Conservation (phyloP, 495 filamentous ascomycete species). For the Rostrohypoxylon terebratum region DNA sequence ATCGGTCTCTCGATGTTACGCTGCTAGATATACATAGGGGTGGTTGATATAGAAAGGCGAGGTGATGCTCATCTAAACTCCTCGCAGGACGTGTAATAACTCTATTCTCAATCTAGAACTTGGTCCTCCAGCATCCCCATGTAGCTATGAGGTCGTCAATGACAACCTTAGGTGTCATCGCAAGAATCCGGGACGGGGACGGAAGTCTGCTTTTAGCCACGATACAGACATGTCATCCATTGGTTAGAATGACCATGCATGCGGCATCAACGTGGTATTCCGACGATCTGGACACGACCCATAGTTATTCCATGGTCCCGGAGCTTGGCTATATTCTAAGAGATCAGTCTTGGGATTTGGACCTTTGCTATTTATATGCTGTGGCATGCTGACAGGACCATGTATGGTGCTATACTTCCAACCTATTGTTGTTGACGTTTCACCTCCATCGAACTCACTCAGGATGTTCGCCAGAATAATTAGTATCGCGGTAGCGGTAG, state of each 20-base stretch:
- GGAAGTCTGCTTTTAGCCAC: constrained; percentile 40
- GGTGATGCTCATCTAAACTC: constrained; percentile 8
- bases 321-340: constrained; percentile 5
- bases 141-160: constrained; percentile 18
- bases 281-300: constrained; percentile 21
- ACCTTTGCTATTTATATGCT: constrained; percentile 16
- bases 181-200: constrained; percentile 11
- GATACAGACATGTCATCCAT: constrained; percentile 11
- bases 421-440: neutral
- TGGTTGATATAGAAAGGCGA: neutral
- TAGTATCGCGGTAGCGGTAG: constrained; percentile 10
- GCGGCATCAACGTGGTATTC: constrained; percentile 21
- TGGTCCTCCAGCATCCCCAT: neutral
- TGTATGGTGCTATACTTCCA: constrained; percentile 3
- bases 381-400: neutral
- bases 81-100: constrained; percentile 15
- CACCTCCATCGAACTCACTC: neutral
- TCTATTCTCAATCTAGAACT: constrained; percentile 27
- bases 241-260: constrained; percentile 18
- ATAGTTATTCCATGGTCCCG: constrained; percentile 1
- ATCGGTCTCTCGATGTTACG: constrained; percentile 1
- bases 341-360: constrained; percentile 6
- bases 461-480: constrained; percentile 29
- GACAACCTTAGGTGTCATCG: constrained; percentile 28
- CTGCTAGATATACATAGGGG: neutral